Evolutionary conservation across 495 filamentous ascomycete species (phyloP).

Genomic region (Viridothelium virens): DNA sequence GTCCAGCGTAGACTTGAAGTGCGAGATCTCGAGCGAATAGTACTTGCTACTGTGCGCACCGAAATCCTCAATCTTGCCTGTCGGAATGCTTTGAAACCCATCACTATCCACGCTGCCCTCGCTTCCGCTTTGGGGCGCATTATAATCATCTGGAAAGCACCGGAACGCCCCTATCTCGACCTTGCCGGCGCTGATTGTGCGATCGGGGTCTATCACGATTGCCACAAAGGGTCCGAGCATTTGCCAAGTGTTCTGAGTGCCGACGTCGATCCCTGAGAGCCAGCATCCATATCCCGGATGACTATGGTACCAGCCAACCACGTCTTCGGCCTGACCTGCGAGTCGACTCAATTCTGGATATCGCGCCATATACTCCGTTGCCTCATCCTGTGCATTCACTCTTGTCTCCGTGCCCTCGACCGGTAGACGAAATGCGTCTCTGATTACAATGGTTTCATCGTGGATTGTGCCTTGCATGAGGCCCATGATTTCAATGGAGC

Average conservation of each 20-base stretch:
- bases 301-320: constrained; percentile 95
- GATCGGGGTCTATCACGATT: constrained; percentile 94
- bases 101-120: constrained; percentile 38
- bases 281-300: constrained; percentile 99
- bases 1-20: constrained; percentile 90
- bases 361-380: constrained; percentile 91
- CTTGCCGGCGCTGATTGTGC: constrained; percentile 87
- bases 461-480: constrained; percentile 94
- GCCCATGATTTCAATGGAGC: constrained; percentile 92
- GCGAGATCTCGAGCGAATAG: constrained; percentile 81
- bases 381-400: constrained; percentile 90
- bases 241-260: constrained; percentile 80
- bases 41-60: constrained; percentile 85
- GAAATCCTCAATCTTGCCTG: constrained; percentile 91
- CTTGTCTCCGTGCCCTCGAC: constrained; percentile 97
- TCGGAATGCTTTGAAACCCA: constrained; percentile 69
- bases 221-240: constrained; percentile 78
- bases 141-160: constrained; percentile 76
- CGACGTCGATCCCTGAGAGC: constrained; percentile 92
- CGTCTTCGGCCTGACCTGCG: constrained; percentile 71
- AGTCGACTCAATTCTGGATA: constrained; percentile 72
- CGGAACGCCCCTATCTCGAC: constrained; percentile 97
- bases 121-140: constrained; percentile 30
- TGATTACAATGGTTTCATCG: constrained; percentile 79
- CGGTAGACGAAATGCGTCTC: constrained; percentile 86